phyloP scores from a whole-genome alignment of 345 rosid species.

The Diplotaxis tenuifolia region DNA sequence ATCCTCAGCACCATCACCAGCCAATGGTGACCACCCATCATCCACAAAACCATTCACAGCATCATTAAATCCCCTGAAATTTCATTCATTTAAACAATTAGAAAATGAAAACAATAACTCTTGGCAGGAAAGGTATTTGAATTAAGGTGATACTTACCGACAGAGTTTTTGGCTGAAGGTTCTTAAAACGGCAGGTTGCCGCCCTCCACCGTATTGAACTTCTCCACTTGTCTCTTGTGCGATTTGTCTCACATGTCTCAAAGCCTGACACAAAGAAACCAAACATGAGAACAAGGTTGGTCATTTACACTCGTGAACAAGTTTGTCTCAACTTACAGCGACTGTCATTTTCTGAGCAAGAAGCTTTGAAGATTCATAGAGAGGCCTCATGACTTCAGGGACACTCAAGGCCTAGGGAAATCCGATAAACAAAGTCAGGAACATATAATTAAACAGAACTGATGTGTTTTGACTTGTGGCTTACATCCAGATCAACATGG shows the following conservation, averaged over 20 bases:
- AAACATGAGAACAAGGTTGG: not conserved
- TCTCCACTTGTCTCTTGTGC: slow-evolving; percentile 94
- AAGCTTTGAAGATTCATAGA: slow-evolving; percentile 91
- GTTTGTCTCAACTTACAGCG: slow-evolving; percentile 53
- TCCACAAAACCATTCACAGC: slow-evolving; percentile 90
- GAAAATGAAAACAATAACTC: not conserved
- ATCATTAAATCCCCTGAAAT: slow-evolving; percentile 87
- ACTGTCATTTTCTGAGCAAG: slow-evolving; percentile 93
- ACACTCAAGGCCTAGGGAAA: slow-evolving; percentile 71
- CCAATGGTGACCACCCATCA: slow-evolving; percentile 91
- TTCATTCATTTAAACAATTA: slow-evolving; percentile 24
- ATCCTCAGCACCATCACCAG: slow-evolving; percentile 81
- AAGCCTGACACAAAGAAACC: slow-evolving; percentile 49
- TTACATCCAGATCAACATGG: slow-evolving; percentile 92
- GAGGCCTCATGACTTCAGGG: slow-evolving; percentile 95
- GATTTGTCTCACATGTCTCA: slow-evolving; percentile 81
- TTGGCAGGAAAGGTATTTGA: not conserved
- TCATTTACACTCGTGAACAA: not conserved
- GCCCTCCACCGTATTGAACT: slow-evolving; percentile 88
- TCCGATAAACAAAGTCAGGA: not conserved
- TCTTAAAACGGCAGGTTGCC: slow-evolving; percentile 92
- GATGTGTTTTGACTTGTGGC: slow-evolving; percentile 23
- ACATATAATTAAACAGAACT: not conserved
- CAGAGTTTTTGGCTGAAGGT: slow-evolving; percentile 88
- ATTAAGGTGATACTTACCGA: slow-evolving; percentile 47